Evolutionary conservation across 345 rosid species (phyloP), one percentile per base, ranked within the genome.

Genomic region (Gossypium anomalum): DNA sequence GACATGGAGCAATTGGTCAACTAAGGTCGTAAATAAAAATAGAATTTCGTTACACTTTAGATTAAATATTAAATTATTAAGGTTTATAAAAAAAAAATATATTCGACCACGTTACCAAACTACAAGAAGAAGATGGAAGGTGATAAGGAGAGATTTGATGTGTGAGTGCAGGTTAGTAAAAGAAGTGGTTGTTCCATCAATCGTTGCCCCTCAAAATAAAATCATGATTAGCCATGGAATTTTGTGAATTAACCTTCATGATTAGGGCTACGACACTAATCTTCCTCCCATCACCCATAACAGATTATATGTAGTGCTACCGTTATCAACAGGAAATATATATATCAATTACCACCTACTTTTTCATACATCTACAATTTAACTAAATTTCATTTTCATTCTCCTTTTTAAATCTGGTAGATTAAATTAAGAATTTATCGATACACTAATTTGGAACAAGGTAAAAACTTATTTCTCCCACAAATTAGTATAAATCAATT

Each of bases 151-250:
- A 71, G 84, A 84, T 86, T 83, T 83, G 79, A 75, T 77, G 83
- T 87, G 77, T 22, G 70, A 83, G 78, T 79, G 79, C 80, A 72
- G 76, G 78, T 77, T 66, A 77, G 73, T 79, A 76, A 12, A 22
- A 75, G 73, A 74, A 79, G 91, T 89, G 80, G 97, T 90, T 92
- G 90, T 79, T 59, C 86, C 78, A 82, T 92, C 97, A 88, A 87
- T 89, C 88, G 80, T 79, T 81, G 87, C 83, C 83, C 86, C 56
- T 34, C 56, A 22, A 23, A 58, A 86, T 34, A 34, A 75, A 80
- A 63, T 68, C 88, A 92, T 92, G 85, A 92, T 89, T 85, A 85
- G 79, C 67, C 79, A 76, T 85, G 64, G 86, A 85, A 88, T 78
- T 84, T 82, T 53, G 83, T 66, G 77, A 59, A 71, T 67, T 70